These are phyloP conservation scores for Immersiella caudata DNA, from an alignment of 495 filamentous ascomycete species.

Conservation along the genomic window DNA sequence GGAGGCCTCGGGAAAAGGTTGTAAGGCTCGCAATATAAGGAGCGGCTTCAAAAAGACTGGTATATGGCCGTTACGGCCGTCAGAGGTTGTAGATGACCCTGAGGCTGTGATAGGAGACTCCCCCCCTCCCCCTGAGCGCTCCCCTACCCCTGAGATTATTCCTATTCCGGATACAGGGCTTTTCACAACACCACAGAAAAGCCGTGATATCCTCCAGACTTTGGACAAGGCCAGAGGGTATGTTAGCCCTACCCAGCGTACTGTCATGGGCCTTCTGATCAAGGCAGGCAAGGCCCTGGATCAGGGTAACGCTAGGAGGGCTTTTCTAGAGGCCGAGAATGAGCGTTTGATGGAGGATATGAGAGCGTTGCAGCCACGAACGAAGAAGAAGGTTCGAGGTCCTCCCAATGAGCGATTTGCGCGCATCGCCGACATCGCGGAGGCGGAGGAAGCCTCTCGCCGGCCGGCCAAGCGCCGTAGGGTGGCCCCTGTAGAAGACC, in stretches of 20 bases:
- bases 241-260: background rate
- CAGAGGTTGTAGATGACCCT: conserved; percentile 4
- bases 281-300: conserved; percentile 1
- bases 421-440: no score
- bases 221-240: background rate
- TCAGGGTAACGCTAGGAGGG: background rate
- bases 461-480: no score
- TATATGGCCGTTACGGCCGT: conserved; percentile 9
- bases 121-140: no score
- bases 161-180: no score
- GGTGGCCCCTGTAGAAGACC: no score
- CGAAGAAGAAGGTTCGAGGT: no score
- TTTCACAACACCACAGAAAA: background rate
- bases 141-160: no score
- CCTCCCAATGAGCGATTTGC: no score
- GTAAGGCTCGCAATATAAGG: background rate
- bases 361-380: no score
- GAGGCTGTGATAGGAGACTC: background rate
- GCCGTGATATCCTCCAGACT: background rate
- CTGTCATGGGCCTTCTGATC: background rate
- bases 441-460: no score
- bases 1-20: background rate
- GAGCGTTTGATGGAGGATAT: no score
- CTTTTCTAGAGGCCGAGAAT: background rate
- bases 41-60: conserved; percentile 18